Base-by-base conservation (phyloP, 2,329 filamentous ascomycete species). In the Graphiopsis chlorocephala region DNA sequence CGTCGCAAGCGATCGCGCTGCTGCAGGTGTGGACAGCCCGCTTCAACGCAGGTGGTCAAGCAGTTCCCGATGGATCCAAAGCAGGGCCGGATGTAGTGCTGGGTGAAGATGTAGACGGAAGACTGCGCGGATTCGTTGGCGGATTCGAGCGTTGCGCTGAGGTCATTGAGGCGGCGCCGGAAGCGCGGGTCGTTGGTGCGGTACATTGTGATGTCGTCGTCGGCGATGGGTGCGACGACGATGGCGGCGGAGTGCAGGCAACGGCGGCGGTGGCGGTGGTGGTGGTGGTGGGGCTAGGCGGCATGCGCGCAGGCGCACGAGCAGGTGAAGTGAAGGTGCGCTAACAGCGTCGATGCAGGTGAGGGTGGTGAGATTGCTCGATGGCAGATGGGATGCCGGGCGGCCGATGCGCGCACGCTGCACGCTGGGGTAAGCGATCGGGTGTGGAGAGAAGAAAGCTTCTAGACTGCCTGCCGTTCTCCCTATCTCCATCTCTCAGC, bases 41-140 rank as follows among this genome's bases (percentile, higher is more conserved):
- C 83, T 52, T 89, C 88, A 70, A 92, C 93, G 75, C 89, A 89
- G 56, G 80, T 77, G 65, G 90, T 86, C 68, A 96, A 72, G 69
- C 89, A 89, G 63, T 83, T 82, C 63, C 82, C 84, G 56, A 96
- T 75, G 7, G 88, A 87, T 0, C 83, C 81, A 38, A 97, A 81
- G 75, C 94, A 97, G 0, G 94, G 94, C 67, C 82, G 83, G 72
- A 98, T 84, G 78, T 97, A 97, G 72, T 87, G 83, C 75, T 97
- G 92, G 64, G 91, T 88, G 74, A 97, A 95, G 66, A 88, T 88
- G 85, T 93, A 98, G 73, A 98, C 90, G 64, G 90, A 89, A 56
- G 91, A 92, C 66, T 95, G 93, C n/a, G 94, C 93, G 64, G 91
- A 90, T 76, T 96, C 92, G 66, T 96, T 96, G 55, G 92, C 92